Conservation (phyloP, 2,329 filamentous ascomycete genomes). For the Colletotrichum sidae region DNA sequence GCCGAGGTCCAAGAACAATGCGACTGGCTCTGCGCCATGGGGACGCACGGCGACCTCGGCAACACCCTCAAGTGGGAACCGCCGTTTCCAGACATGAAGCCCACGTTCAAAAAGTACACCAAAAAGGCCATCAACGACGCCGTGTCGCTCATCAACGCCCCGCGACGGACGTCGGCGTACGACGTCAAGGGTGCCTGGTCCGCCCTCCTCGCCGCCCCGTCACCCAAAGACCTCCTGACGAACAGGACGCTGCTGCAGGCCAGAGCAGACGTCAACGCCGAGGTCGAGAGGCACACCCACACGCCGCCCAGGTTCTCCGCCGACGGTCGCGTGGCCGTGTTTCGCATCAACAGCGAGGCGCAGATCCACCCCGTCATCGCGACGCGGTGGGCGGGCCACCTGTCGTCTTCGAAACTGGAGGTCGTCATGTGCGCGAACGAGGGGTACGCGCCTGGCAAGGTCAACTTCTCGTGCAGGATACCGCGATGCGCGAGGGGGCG, state of each 20-base stretch:
- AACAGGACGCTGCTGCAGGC: constrained; percentile 64
- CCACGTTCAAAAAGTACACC: constrained; percentile 68
- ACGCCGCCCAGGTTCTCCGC: constrained; percentile 72
- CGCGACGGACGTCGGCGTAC: constrained; percentile 70
- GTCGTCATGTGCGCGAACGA: constrained; percentile 76
- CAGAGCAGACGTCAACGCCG: constrained; percentile 67
- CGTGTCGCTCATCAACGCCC: constrained; percentile 73
- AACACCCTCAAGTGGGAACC: constrained; percentile 73
- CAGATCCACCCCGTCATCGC: constrained; percentile 77
- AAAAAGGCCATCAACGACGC: constrained; percentile 73
- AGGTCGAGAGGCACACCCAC: constrained; percentile 71
- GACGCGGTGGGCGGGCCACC: constrained; percentile 72
- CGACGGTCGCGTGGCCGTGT: constrained; percentile 71
- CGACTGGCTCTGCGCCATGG: constrained; percentile 72
- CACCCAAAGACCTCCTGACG: constrained; percentile 63
- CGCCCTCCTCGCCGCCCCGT: constrained; percentile 61
- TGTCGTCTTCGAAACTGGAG: constrained; percentile 69
- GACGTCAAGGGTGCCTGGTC: constrained; percentile 71
- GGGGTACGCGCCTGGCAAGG: constrained; percentile 70
- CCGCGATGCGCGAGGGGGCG: constrained; percentile 64
- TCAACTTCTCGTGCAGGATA: constrained; percentile 76
- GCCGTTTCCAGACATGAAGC: constrained; percentile 74
- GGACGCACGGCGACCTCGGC: constrained; percentile 75
- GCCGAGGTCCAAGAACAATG: constrained; percentile 59
- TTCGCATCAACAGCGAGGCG: constrained; percentile 69